phyloP scores from a whole-genome alignment of 1,139 yeast genomes.

The Debaryomycetaceae sp. region DNA sequence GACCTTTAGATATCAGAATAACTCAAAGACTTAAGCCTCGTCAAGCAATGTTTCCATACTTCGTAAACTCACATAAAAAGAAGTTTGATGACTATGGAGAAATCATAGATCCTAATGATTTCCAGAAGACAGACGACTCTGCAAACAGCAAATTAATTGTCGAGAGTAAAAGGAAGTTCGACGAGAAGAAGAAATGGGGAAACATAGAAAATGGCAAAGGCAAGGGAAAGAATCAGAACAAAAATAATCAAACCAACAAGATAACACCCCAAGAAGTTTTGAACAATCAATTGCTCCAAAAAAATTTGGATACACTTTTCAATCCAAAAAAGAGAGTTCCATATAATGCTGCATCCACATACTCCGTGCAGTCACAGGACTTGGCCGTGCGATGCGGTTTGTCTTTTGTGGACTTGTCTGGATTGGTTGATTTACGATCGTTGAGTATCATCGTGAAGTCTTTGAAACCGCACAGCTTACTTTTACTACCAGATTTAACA shows the following conservation, averaged over 20 bases:
- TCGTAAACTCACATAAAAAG: slow-evolving; percentile 47
- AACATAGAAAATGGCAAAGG: slow-evolving; percentile 16
- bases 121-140: slow-evolving; percentile 55
- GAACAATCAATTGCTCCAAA: slow-evolving; percentile 40
- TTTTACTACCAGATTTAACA: slow-evolving; percentile 53
- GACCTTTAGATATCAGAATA: slow-evolving; percentile 60
- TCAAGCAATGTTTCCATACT: slow-evolving; percentile 76
- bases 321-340: slow-evolving; percentile 51
- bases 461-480: slow-evolving; percentile 72
- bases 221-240: slow-evolving; percentile 20
- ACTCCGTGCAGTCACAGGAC: slow-evolving; percentile 22
- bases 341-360: slow-evolving; percentile 15
- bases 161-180: slow-evolving; percentile 31
- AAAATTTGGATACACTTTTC: slow-evolving; percentile 54
- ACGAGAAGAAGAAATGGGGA: slow-evolving; percentile 34
- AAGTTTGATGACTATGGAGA: slow-evolving; percentile 86
- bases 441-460: slow-evolving; percentile 74
- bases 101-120: slow-evolving; percentile 61
- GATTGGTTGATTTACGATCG: slow-evolving; percentile 82
- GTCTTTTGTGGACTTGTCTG: slow-evolving; percentile 78
- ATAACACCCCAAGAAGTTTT: slow-evolving; percentile 45
- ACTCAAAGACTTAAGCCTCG: slow-evolving; percentile 55
- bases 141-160: slow-evolving; percentile 34
- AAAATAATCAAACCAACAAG: slow-evolving; percentile 20
- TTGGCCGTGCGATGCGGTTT: slow-evolving; percentile 65